Evolutionary conservation across 768 basidiomycete genomes (phyloP), one percentile per base, ranked within the genome.

Genomic region (Leccinum subgranulosum): DNA sequence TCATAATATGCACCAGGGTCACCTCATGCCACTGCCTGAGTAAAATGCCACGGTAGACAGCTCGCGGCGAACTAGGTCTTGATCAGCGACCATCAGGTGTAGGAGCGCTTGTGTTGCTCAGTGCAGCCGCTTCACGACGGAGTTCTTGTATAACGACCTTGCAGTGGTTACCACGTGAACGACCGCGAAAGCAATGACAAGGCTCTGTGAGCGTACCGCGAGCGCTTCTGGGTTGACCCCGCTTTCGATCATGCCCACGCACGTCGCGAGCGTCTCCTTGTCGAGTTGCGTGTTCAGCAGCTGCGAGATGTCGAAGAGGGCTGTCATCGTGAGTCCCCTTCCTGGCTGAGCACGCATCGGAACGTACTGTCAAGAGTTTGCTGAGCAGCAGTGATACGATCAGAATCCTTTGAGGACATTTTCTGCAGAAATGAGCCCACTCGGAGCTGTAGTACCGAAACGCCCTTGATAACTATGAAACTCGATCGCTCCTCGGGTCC

Each of bases 201-300:
- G 21, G 21, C 14, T 47, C 7, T 54, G 34, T 65, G 72, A 15
- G 75, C 86, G 54, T 69, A 95, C 94, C 64, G 93, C 94, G 48
- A 96, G 78, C 0, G 92, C 93, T 66, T 95, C 92, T 11, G 94
- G 92, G 71, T 95, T 96, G 49, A 90, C 90, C 17, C 94, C 94
- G 59, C 84, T 87, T 75, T 96, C 94, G 64, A 96, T 93, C 88
- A 96, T 87, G 41, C 86, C 82, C 23, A 96, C 85, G 70, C 94
- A 96, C 25, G 90, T 94, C 34, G 89, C 92, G n/a, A 96, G 82
- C 3, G 91, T 92, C 68, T 93, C 90, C 66, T 90, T 92, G 75
- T 95, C 92, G 43, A 96, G 79, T 56, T 87, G 84, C 0, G 94
- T 94, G 61, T 94, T 90, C 51, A 96, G 75, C 48, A 95, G 74